Base-by-base conservation (phyloP, 1,139 yeast genomes). In the Suhomyces kunorum region DNA sequence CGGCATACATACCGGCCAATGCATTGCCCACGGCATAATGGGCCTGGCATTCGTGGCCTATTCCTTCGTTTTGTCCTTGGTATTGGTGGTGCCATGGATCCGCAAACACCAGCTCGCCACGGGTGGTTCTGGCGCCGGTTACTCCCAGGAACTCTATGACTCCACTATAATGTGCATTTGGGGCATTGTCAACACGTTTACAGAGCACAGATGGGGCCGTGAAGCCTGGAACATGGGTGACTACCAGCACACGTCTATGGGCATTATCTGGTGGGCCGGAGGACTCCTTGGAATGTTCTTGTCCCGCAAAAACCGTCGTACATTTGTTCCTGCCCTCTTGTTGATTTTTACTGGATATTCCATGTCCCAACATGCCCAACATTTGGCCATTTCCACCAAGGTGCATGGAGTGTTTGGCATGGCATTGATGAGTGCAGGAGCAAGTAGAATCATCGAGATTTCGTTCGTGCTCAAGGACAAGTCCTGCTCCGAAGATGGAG, bases 21-120 rank as follows among this genome's bases (percentile, higher is more conserved):
- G 98, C 60, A 76, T 89, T 34, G 98, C 98, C 0, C 98, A 90
- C 60, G 97, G 96, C 6, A 87, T 90, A 47, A 90, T 90, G 98
- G 98, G 98, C 0, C 76, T 88, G 15, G 83, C 95, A 0, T 90
- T 90, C 53, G 76, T 90, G 11, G 64, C 74, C 4, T 90, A 90
- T 59, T 95, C 96, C 6, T 81, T 83, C 47, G 63, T 87, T 8
- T 71, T 87, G 49, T 62, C 80, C 3, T 59, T 81, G 53, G 82
- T 87, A 54, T 70, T 90, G 42, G 74, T 81, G n/a, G 56, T 83
- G 2, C 89, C 92, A 3, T 80, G 83, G 83, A 61, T 83, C 39
- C 62, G 87, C 46, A 71, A 72, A 37, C 64, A 61, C 38, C 58
- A 51, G 37, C 45, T 56, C 28, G 36, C 33, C 33, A 6, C 29